These are phyloP conservation scores for Aspergillus baeticus DNA, from an alignment of 495 filamentous ascomycete species.

Conservation along the genomic window DNA sequence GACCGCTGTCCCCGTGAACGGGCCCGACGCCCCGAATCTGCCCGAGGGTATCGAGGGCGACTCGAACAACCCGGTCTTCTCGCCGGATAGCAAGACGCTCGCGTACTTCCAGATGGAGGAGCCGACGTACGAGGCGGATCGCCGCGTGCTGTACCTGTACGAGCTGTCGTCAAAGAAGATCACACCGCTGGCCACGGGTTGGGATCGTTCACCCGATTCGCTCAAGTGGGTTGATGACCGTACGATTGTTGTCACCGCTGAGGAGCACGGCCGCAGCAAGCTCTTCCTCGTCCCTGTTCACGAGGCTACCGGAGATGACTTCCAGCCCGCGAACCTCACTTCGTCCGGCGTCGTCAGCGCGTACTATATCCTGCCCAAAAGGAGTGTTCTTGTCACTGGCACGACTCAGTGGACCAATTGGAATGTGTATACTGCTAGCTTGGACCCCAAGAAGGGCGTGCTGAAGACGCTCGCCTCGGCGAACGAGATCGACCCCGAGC, in stretches of 20 bases:
- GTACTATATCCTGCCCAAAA: slow-evolving; percentile 33
- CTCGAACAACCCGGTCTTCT: slow-evolving; percentile 34
- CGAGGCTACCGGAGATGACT: slow-evolving; percentile 25
- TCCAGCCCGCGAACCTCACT: slow-evolving; percentile 34
- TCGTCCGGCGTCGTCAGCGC: slow-evolving; percentile 22
- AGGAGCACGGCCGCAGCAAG: slow-evolving; percentile 29
- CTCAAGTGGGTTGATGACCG: slow-evolving; percentile 38
- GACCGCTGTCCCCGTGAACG: slow-evolving; percentile 34
- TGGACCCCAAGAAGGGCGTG: slow-evolving; percentile 23
- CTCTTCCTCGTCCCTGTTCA: slow-evolving; percentile 35
- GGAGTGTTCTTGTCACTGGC: slow-evolving; percentile 33
- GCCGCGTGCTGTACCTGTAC: slow-evolving; percentile 36
- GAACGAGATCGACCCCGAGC: slow-evolving; percentile 35
- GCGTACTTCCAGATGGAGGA: slow-evolving; percentile 45
- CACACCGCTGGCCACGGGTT: slow-evolving; percentile 30
- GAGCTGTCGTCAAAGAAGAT: slow-evolving; percentile 30
- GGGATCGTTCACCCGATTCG: slow-evolving; percentile 38
- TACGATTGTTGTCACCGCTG: slow-evolving; percentile 29
- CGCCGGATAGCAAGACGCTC: slow-evolving; percentile 35
- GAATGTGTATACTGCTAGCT: slow-evolving; percentile 32
- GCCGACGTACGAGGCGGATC: slow-evolving; percentile 35
- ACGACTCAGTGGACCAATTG: slow-evolving; percentile 34
- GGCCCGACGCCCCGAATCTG: slow-evolving; percentile 23
- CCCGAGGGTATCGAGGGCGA: slow-evolving; percentile 33
- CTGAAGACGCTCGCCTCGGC: slow-evolving; percentile 29